These are phyloP conservation scores for Fereydounia khargensis DNA, from an alignment of 1,284 basidiomycete species.

Conservation along the genomic window DNA sequence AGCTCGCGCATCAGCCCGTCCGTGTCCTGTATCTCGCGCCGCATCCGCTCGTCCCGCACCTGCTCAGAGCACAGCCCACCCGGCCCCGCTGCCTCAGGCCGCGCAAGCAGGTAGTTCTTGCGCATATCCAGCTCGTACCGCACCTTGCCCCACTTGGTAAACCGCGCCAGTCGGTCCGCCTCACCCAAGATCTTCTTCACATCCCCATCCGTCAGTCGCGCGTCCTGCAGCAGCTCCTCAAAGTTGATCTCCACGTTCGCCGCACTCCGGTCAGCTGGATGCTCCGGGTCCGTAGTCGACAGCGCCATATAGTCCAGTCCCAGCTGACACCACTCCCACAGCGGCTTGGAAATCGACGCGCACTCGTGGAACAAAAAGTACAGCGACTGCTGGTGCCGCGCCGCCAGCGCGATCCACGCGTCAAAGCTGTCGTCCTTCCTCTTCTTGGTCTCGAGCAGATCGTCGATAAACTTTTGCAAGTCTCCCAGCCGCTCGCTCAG, in stretches of 20 bases:
- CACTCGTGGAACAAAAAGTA: constrained; percentile 52
- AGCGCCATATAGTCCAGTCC: constrained; percentile 52
- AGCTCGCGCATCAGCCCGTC: constrained; percentile 45
- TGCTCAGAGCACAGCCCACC: constrained; percentile 33
- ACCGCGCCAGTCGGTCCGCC: constrained; percentile 35
- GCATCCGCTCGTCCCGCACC: constrained; percentile 26
- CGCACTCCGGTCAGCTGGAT: constrained; percentile 44
- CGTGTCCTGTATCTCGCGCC: constrained; percentile 31
- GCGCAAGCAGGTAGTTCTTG: constrained; percentile 46
- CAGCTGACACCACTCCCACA: constrained; percentile 49
- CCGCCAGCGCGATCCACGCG: constrained; percentile 50
- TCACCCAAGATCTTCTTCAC: constrained; percentile 45
- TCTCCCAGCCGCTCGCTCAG: constrained; percentile 48
- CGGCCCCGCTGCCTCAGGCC: constrained; percentile 24
- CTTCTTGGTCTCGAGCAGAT: constrained; percentile 45
- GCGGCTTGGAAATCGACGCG: constrained; percentile 40
- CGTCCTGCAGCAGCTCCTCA: constrained; percentile 50
- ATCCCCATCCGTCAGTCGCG: constrained; percentile 43
- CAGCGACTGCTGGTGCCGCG: constrained; percentile 51
- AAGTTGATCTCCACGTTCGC: constrained; percentile 54
- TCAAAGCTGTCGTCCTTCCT: constrained; percentile 31
- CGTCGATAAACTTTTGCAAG: constrained; percentile 51
- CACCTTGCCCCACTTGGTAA: constrained; percentile 51
- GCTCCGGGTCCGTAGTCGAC: constrained; percentile 47
- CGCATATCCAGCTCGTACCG: constrained; percentile 52